Evolutionary conservation across 352 stramenopile genomes (phyloP), one percentile per base, ranked within the genome.

Genomic region (Pythium monospermum): DNA sequence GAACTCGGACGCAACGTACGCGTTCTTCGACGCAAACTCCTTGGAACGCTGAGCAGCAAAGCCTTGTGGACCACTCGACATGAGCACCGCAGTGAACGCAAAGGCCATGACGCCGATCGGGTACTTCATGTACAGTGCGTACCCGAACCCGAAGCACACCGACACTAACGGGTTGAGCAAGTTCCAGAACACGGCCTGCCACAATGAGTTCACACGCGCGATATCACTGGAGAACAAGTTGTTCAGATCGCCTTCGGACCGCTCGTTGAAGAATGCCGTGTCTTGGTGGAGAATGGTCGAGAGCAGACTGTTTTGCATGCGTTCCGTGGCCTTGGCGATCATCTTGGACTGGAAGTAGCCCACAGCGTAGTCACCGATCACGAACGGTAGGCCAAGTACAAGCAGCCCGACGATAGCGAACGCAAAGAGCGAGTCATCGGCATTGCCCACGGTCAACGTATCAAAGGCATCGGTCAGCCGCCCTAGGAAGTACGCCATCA

Each of bases 321-420:
- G 73, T 45, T 91, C 79, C 1, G 81, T 92, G 16, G 84, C 84
- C 62, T 92, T 94, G 23, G 81, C 82, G 48, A 94, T 94, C 84
- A 94, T 94, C 45, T 94, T 94, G 46, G 79, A 91, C 65, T 94
- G 84, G 66, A 94, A 94, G 57, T 89, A 93, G 35, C 84, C 84
- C 28, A 94, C 82, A 2, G 76, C 69, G 58, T 91, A 91, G 64
- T 94, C 75, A n/a, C 81, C 84, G 22, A 94, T 63, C 32, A 91
- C 81, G 52, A 93, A 94, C 16, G 84, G 84, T 21, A 94, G 75
- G 40, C 75, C 91, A 10, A 94, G 57, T 0, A 71, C 76, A 32
- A 94, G 52, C 22, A 90, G 73, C 10, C 81, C 84, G 11, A 90
- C 59, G 30, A 94, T 74, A n/a, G 79, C 84, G 13, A 91, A 53